Conservation (phyloP, 768 basidiomycete species). For the Tylopilus subfusipes region DNA sequence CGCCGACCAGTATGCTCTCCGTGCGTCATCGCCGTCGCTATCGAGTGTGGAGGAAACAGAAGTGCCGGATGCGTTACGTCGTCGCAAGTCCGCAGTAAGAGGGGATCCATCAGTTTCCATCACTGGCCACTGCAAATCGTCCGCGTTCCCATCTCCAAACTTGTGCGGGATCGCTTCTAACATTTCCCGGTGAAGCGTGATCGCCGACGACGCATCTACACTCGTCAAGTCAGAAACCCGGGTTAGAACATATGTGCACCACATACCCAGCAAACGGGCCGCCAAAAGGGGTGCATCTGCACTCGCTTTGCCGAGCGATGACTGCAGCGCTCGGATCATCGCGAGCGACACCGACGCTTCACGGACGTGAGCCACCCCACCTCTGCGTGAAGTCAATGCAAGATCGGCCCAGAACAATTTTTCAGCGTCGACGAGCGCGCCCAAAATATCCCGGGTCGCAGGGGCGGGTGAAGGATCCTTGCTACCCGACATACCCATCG, state of each 20-base stretch:
- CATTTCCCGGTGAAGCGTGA: slow-evolving; percentile 84
- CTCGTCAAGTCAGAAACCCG: background rate
- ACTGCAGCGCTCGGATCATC: slow-evolving; percentile 70
- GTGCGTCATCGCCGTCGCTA: slow-evolving; percentile 38
- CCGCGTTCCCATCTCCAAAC: slow-evolving; percentile 42
- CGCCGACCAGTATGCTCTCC: slow-evolving; percentile 57
- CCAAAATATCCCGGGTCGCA: slow-evolving; percentile 55
- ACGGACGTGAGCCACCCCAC: slow-evolving; percentile 67
- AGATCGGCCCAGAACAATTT: slow-evolving; percentile 67
- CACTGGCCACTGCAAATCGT: slow-evolving; percentile 77
- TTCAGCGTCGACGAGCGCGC: slow-evolving; percentile 64
- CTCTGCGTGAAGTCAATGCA: slow-evolving; percentile 48
- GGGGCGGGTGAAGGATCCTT: slow-evolving; percentile 37
- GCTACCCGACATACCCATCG: slow-evolving; percentile 67
- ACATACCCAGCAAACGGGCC: slow-evolving; percentile 59
- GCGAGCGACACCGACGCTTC: slow-evolving; percentile 71
- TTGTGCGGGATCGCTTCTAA: slow-evolving; percentile 78
- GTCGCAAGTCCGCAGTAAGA: slow-evolving; percentile 22
- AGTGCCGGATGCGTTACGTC: slow-evolving; percentile 17
- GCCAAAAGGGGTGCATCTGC: slow-evolving; percentile 51
- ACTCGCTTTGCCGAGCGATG: slow-evolving; percentile 66
- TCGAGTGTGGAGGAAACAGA: slow-evolving; percentile 20
- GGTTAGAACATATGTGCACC: background rate
- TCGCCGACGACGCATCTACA: slow-evolving; percentile 68
- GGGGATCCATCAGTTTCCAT: slow-evolving; percentile 45